A percentile compares a stretch with the other conserved stretches of the same genome.
Conservation (phyloP, 2,329 filamentous ascomycete genomes). For the Tolypocladium sp. region DNA sequence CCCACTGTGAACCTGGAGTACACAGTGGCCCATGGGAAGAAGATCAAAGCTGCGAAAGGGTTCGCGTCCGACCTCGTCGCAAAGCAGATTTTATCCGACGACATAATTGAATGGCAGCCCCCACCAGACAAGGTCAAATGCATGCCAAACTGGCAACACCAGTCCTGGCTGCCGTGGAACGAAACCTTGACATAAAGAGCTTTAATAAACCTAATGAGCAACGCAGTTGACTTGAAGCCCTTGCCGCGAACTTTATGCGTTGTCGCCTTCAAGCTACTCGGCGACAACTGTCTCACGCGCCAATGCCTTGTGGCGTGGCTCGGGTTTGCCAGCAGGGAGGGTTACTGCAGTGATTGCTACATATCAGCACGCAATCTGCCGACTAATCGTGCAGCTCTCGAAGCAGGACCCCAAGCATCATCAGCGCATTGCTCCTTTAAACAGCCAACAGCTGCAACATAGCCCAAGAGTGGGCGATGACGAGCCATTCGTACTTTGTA, state of each 20-base stretch:
- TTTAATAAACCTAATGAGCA: too few species aligned
- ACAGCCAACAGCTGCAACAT: background rate
- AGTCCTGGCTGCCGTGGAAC: conserved; percentile 31
- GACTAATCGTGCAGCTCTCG: background rate
- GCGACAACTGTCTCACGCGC: background rate
- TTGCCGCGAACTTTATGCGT: too few species aligned
- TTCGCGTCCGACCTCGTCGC: conserved; percentile 27
- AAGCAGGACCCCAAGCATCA: too few species aligned
- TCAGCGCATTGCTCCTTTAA: too few species aligned
- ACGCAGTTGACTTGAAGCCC: background rate
- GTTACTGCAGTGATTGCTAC: background rate
- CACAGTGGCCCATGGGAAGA: conserved; percentile 29
- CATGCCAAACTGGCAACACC: conserved; percentile 30
- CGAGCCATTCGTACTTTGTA: background rate
- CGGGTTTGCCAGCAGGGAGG: background rate
- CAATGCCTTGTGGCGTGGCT: background rate
- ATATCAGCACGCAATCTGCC: background rate
- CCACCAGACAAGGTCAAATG: conserved; percentile 40
- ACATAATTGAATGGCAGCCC: conserved; percentile 32
- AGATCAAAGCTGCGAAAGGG: conserved; percentile 41
- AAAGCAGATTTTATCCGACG: conserved; percentile 3
- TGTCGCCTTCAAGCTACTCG: background rate
- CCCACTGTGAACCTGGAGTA: conserved; percentile 49
- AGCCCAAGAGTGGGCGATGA: too few species aligned
- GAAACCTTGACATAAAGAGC: too few species aligned